Evolutionary conservation across 2,329 filamentous ascomycete species (phyloP).

Genomic region (Mariannaea elegans): DNA sequence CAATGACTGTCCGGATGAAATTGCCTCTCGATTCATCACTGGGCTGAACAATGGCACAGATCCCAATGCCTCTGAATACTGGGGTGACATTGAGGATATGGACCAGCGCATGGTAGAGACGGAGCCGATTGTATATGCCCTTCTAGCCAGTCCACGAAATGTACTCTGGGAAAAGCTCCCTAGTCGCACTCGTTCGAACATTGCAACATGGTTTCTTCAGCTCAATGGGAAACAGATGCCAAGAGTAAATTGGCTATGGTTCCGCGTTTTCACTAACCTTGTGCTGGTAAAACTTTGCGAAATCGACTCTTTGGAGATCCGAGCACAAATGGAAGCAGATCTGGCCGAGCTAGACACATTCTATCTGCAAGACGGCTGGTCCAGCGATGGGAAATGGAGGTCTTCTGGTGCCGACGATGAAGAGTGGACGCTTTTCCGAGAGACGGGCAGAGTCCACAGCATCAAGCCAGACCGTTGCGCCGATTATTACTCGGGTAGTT

Average conservation of each 20-base stretch:
- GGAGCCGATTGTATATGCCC: conserved; percentile 58
- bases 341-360: conserved; percentile 54
- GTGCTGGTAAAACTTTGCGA: conserved; percentile 52
- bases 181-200: conserved; percentile 44
- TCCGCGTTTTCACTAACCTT: conserved; percentile 57
- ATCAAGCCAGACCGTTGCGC: background rate
- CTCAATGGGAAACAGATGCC: conserved; percentile 57
- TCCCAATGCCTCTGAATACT: conserved; percentile 51
- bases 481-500: conserved; percentile 59
- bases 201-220: conserved; percentile 51
- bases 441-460: background rate
- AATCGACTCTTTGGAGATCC: conserved; percentile 43
- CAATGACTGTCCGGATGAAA: too few species aligned
- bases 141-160: conserved; percentile 52
- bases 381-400: conserved; percentile 54
- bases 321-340: conserved; percentile 49
- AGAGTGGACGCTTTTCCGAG: conserved; percentile 38
- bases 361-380: conserved; percentile 55
- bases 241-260: conserved; percentile 60
- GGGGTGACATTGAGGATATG: conserved; percentile 55
- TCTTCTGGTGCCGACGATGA: conserved; percentile 47
- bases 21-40: conserved; percentile 50
- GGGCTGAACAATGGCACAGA: conserved; percentile 45
- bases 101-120: conserved; percentile 65
- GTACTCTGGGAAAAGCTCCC: conserved; percentile 45